phyloP scores from a whole-genome alignment of 1,139 yeast species.

The Candida gigantensis region DNA sequence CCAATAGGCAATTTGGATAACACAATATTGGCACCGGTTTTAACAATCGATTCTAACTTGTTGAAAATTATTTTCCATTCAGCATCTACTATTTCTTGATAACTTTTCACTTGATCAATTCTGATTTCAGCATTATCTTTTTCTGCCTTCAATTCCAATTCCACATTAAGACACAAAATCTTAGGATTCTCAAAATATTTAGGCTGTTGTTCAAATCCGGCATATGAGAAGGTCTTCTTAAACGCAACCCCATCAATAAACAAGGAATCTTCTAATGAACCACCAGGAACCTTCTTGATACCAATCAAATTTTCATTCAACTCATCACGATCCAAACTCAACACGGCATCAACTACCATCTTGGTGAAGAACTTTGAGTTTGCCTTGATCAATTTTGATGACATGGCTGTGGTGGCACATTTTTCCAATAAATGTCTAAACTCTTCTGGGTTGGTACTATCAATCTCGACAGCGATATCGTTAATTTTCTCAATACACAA shows the following conservation, averaged over 20 bases:
- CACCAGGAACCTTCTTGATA: conserved; percentile 93
- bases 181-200: conserved; percentile 78
- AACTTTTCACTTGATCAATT: conserved; percentile 89
- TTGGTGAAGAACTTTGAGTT: conserved; percentile 88
- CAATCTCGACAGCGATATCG: conserved; percentile 74
- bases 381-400: conserved; percentile 85
- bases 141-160: conserved; percentile 94
- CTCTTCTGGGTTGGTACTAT: conserved; percentile 42
- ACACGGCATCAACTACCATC: conserved; percentile 95
- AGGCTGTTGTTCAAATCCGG: conserved; percentile 99
- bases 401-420: conserved; percentile 97
- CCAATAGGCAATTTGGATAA: conserved; percentile 96
- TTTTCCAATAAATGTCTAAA: conserved; percentile 79
- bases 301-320: conserved; percentile 91
- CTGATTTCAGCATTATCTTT: conserved; percentile 99
- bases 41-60: conserved; percentile 79
- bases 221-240: conserved; percentile 94
- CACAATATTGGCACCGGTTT: conserved; percentile 89
- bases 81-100: conserved; percentile 96
- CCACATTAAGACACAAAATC: conserved; percentile 84
- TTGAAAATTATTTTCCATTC: conserved; percentile 94
- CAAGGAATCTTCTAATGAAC: conserved; percentile 90
- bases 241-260: conserved; percentile 95
- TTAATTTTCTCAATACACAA: conserved; percentile 73
- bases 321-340: conserved; percentile 79